phyloP scores from a whole-genome alignment of 2,329 filamentous ascomycete genomes.

The Alternaria postmessia region DNA sequence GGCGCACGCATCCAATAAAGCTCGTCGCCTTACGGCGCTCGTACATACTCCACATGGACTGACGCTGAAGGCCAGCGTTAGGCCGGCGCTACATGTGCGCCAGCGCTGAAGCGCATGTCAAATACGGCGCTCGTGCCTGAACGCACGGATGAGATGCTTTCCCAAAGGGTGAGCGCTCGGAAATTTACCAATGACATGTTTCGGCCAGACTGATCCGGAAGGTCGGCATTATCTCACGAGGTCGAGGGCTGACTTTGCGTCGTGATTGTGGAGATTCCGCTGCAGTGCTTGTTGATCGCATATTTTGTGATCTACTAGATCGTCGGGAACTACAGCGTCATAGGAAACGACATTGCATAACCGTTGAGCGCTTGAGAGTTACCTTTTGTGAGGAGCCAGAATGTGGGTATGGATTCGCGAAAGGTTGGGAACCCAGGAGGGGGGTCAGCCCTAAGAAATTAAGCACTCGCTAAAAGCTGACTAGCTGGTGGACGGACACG shows the following conservation, averaged over 20 bases:
- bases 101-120: conserved; percentile 12
- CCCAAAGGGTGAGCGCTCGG: neutral
- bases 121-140: conserved; percentile 19
- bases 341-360: neutral
- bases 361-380: neutral
- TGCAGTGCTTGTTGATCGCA: neutral
- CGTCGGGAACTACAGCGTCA: neutral
- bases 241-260: neutral
- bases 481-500: conserved; percentile 13
- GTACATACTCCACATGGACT: conserved; percentile 13
- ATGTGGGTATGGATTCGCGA: neutral
- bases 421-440: neutral
- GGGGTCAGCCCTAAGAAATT: conserved; percentile 19
- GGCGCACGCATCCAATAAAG: conserved; percentile 22
- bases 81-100: conserved; percentile 23
- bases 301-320: neutral
- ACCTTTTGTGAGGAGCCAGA: neutral
- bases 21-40: conserved; percentile 10
- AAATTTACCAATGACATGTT: conserved; percentile 8
- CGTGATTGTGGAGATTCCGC: neutral
- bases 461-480: conserved; percentile 29
- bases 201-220: conserved; percentile 14
- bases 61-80: conserved; percentile 20
- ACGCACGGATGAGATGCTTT: conserved; percentile 17
- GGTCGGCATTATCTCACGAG: conserved; percentile 1